Evolutionary conservation across 192 early-diverging fungal species (phyloP), one percentile per base, ranked within the genome.

Genomic region (Podila clonocystis): DNA sequence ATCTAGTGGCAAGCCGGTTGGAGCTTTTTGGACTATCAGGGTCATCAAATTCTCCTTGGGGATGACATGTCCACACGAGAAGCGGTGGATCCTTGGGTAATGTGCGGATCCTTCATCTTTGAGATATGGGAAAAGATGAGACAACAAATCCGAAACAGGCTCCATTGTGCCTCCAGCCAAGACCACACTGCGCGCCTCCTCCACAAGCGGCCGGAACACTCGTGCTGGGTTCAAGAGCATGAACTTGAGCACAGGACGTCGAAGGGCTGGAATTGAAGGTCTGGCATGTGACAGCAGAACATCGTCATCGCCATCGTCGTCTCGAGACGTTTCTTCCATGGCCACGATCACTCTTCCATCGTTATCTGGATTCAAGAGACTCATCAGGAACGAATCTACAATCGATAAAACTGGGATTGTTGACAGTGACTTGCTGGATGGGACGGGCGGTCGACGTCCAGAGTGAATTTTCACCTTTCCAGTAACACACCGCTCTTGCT

Each of bases 161-260:
- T 92, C 90, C 94, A 99, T 95, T 0, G 97, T 99, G 24, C 97
- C 97, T 67, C 97, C 96, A 0, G 95, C 94, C 28, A 99, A 82
- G 9, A 99, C 79, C 1, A 99, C 90, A 34, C 93, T 91, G 49
- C 94, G 85, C 0, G 96, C 92, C 57, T 97, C 93, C 8, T 89
- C 79, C 6, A 96, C 91, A 15, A 99, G 87, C 20, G 87, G 87
- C 62, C 86, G 79, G 75, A 99, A 97, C 8, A 85, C 84, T 63
- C 93, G 90, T 2, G 95, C 89, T 7, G 97, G 96, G 65, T 95
- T 95, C 26, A 99, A 75, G 15, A 97, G 75, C 58, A 99, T 87
- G 65, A 97, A 99, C 80, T 95, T 95, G 17, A 96, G 71, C 30
- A 74, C 69, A 15, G 72, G 76, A 49, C 33, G 65, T 50, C 48